phyloP scores from a whole-genome alignment of 257 asterid species.

The Fraxinus anomala region DNA sequence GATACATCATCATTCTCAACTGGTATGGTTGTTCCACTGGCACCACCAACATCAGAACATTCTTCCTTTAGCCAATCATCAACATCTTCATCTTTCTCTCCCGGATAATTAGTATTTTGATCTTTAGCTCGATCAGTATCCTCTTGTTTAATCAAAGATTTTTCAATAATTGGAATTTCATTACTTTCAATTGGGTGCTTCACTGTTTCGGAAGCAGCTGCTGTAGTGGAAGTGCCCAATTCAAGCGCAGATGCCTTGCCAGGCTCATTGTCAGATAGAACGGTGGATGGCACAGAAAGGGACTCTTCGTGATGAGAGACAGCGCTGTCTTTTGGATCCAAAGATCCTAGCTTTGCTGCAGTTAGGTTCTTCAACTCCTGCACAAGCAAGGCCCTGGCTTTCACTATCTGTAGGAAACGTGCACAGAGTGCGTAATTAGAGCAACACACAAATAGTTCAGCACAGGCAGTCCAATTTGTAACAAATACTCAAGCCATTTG shows the following conservation, averaged over 20 bases:
- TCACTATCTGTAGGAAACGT: constrained; percentile 53
- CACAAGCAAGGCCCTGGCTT: constrained; percentile 69
- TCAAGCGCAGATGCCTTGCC: constrained; percentile 29
- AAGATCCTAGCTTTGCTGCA: constrained; percentile 31
- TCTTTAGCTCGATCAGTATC: constrained; percentile 34
- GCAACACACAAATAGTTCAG: not conserved
- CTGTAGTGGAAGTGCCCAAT: constrained; percentile 31
- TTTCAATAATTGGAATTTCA: constrained; percentile 43
- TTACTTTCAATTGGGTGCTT: constrained; percentile 41
- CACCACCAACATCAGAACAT: constrained; percentile 43
- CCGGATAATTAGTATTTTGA: constrained; percentile 29
- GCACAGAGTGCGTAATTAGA: constrained; percentile 4
- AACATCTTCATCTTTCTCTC: constrained; percentile 61
- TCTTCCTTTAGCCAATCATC: constrained; percentile 99
- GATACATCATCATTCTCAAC: constrained; percentile 87
- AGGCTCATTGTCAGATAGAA: constrained; percentile 24
- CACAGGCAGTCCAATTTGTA: not conserved
- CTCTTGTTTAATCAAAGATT: constrained; percentile 36
- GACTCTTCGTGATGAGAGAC: constrained; percentile 44
- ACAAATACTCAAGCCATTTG: not conserved
- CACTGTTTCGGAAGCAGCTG: constrained; percentile 36
- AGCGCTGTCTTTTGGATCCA: constrained; percentile 38
- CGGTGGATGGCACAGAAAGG: constrained; percentile 51
- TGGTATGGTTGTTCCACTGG: constrained; percentile 45
- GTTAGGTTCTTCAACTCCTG: constrained; percentile 50